Percentiles rank a stretch among this genome's conserved stretches.
Evolutionary conservation across 352 stramenopile species (phyloP).

Genomic region (Globisporangium abappressorium): DNA sequence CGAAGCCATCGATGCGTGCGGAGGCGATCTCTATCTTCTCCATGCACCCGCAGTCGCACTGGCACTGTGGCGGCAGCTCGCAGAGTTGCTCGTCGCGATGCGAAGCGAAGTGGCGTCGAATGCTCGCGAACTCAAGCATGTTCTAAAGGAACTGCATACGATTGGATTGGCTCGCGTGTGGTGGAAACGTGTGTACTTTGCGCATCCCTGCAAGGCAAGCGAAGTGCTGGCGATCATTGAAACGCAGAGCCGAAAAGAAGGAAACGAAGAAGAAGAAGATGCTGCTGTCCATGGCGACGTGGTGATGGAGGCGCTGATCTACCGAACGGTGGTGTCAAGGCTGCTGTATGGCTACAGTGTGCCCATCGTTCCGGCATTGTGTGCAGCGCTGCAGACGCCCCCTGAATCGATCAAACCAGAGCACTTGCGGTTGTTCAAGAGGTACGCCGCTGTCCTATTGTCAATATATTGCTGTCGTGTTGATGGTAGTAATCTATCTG

Average conservation of each 20-base stretch:
- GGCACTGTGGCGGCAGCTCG: constrained; percentile 55
- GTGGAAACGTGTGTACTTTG: constrained; percentile 70
- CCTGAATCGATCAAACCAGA: constrained; percentile 22
- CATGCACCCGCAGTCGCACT: constrained; percentile 31
- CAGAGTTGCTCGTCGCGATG: constrained; percentile 42
- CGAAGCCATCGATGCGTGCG: constrained; percentile 48
- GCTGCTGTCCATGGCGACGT: constrained; percentile 4
- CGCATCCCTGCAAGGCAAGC: constrained; percentile 26
- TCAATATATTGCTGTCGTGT: neutral
- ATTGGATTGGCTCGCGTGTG: constrained; percentile 28
- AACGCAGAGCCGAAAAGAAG: neutral
- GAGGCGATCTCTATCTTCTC: constrained; percentile 48
- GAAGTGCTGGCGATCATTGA: constrained; percentile 28
- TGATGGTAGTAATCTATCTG: neutral
- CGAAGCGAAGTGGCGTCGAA: constrained; percentile 15
- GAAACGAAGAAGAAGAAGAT: neutral
- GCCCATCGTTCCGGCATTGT: constrained; percentile 26
- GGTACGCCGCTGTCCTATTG: constrained; percentile 17
- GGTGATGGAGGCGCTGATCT: constrained; percentile 41
- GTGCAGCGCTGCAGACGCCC: constrained; percentile 20
- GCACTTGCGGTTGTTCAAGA: constrained; percentile 47
- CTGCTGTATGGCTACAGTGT: constrained; percentile 33
- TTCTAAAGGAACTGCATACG: neutral
- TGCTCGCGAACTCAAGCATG: neutral
- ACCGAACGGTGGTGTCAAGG: constrained; percentile 40